Conservation (phyloP, 2,329 filamentous ascomycete genomes). For the Verticillium tricorpus region DNA sequence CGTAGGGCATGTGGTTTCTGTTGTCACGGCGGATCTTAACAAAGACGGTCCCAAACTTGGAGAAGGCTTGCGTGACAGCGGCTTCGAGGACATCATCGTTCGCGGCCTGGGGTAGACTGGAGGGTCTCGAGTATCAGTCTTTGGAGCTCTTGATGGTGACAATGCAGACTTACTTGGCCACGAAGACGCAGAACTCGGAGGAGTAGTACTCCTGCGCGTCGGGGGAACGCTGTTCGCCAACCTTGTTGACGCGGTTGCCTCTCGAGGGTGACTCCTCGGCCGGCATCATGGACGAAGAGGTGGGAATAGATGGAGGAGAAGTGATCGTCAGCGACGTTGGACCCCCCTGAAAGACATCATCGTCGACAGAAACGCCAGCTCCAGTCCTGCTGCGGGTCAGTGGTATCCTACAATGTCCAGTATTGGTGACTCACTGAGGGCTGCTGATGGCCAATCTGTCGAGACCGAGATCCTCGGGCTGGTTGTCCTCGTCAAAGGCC, state of each 20-base stretch:
- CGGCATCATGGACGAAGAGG: background rate
- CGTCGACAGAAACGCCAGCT: background rate
- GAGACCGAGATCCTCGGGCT: background rate
- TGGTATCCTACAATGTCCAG: too few species aligned
- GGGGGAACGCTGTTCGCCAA: background rate
- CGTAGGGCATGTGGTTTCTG: constrained; percentile 53
- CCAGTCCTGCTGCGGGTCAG: too few species aligned
- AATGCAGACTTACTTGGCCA: constrained; percentile 55
- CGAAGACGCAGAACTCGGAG: constrained; percentile 56
- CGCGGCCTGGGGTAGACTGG: constrained; percentile 45
- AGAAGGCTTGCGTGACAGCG: constrained; percentile 49
- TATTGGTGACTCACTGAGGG: background rate
- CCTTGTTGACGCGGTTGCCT: background rate
- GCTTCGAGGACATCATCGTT: constrained; percentile 47
- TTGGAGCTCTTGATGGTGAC: background rate
- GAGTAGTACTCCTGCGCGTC: constrained; percentile 51
- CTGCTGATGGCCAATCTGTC: background rate
- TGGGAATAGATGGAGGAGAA: background rate
- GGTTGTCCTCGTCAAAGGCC: background rate
- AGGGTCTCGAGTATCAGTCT: constrained; percentile 10
- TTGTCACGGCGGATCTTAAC: constrained; percentile 64
- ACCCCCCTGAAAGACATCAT: background rate
- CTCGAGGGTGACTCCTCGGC: background rate
- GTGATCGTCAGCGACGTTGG: background rate
- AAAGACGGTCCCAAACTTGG: constrained; percentile 50